phyloP scores from a whole-genome alignment of 2,329 filamentous ascomycete species.

The Blastomyces silverae region DNA sequence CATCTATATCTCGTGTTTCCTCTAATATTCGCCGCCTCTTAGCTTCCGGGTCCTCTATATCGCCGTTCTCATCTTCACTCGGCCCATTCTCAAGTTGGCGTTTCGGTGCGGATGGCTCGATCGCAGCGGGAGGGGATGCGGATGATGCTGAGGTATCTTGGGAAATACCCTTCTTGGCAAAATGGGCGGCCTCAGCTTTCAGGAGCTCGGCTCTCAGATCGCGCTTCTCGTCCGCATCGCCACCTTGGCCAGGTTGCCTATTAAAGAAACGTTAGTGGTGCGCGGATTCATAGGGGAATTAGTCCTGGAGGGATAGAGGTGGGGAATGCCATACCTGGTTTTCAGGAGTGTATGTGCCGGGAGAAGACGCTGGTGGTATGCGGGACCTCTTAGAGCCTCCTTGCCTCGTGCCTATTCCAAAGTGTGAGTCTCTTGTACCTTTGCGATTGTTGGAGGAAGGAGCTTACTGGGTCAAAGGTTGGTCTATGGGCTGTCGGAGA shows the following conservation, averaged over 20 bases:
- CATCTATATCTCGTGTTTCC: slow-evolving; percentile 81
- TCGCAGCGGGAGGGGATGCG: slow-evolving; percentile 25
- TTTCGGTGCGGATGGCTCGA: slow-evolving; percentile 50
- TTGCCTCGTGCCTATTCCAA: slow-evolving; percentile 75
- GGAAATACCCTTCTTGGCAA: slow-evolving; percentile 66
- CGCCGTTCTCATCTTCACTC: slow-evolving; percentile 34
- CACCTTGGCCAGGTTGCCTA: slow-evolving; percentile 81
- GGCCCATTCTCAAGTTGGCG: slow-evolving; percentile 54
- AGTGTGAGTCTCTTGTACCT: slow-evolving; percentile 27
- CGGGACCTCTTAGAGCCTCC: slow-evolving; percentile 85
- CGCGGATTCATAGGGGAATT: not conserved
- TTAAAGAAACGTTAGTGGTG: slow-evolving; percentile 16
- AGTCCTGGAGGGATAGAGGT: not conserved
- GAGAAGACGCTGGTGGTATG: slow-evolving; percentile 92
- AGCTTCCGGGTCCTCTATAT: slow-evolving; percentile 64
- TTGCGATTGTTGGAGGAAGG: not conserved
- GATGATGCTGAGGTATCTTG: slow-evolving; percentile 33
- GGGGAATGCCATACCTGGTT: slow-evolving; percentile 52
- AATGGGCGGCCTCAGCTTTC: slow-evolving; percentile 79
- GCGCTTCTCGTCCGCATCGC: slow-evolving; percentile 63
- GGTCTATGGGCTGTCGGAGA: slow-evolving; percentile 61
- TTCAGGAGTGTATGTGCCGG: slow-evolving; percentile 93
- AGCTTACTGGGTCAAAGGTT: slow-evolving; percentile 81
- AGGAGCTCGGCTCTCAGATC: slow-evolving; percentile 88
- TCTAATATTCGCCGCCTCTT: slow-evolving; percentile 83